Percentiles rank a stretch among this genome's conserved stretches.
Conservation (phyloP, 2,329 filamentous ascomycete species). For the Alternaria brassicicola region DNA sequence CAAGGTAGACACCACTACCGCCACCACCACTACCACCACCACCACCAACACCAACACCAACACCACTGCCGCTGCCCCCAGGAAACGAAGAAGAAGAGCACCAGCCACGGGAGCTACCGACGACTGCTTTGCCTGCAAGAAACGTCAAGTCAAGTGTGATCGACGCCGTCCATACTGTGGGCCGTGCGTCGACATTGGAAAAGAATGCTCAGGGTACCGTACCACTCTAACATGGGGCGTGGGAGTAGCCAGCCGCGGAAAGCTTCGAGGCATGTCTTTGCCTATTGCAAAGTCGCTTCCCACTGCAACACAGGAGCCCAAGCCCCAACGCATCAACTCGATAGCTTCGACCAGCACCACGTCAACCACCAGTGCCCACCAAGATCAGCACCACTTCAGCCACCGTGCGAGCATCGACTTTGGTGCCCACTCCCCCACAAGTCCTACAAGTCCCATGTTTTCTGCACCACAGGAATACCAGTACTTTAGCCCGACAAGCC, state of each 20-base stretch:
- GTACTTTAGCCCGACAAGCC: conserved; percentile 46
- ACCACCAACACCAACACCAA: conserved; percentile 33
- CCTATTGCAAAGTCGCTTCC: conserved; percentile 59
- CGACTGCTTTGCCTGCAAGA: conserved; percentile 93
- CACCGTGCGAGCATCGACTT: conserved; percentile 44
- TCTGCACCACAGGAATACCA: conserved; percentile 47
- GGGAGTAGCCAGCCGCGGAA: conserved; percentile 92
- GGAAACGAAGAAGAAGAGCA: conserved; percentile 82
- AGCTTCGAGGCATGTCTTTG: conserved; percentile 85
- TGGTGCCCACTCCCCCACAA: conserved; percentile 41
- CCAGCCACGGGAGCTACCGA: conserved; percentile 87
- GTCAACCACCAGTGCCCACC: conserved; percentile 28
- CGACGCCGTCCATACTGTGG: conserved; percentile 92
- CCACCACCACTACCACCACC: conserved; percentile 32
- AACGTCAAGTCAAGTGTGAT: conserved; percentile 84
- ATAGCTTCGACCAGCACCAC: conserved; percentile 27
- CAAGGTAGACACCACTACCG: conserved; percentile 42
- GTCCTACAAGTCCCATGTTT: conserved; percentile 47
- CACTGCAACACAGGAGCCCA: conserved; percentile 36
- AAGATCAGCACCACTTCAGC: conserved; percentile 35
- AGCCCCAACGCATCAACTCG: conserved; percentile 33
- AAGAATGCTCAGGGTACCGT: conserved; percentile 95
- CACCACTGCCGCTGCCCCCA: conserved; percentile 45
- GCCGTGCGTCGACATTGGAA: conserved; percentile 87
- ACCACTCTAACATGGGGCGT: conserved; percentile 97